A percentile compares a stretch with the other conserved stretches of the same genome.
These are phyloP conservation scores for Fragaria ananassa DNA, from an alignment of 306 rosid genomes.

Conservation along the genomic window DNA sequence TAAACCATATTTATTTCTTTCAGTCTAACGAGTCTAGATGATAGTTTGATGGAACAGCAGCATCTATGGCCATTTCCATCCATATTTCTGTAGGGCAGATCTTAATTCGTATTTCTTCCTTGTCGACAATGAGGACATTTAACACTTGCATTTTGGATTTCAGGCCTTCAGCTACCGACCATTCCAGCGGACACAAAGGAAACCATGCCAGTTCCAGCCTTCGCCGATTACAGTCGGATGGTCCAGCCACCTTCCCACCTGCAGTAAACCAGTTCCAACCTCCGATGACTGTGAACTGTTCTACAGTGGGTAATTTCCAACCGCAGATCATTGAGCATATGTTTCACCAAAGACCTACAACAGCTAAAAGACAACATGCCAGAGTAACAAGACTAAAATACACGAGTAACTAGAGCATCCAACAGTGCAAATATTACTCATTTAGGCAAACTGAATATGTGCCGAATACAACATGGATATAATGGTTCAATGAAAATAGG, in stretches of 20 bases:
- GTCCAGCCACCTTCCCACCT: too few species aligned
- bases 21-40: not conserved
- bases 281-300: too few species aligned
- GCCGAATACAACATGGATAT: not conserved
- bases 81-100: not conserved
- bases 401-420: not conserved
- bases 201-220: not conserved
- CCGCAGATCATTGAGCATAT: not conserved
- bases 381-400: not conserved
- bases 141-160: not conserved
- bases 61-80: not conserved
- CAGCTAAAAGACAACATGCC: not conserved
- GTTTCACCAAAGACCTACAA: not conserved
- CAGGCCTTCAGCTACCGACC: not conserved
- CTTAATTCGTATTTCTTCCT: not conserved
- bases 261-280: too few species aligned
- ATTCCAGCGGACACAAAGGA: not conserved
- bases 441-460: not conserved
- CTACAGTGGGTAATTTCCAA: too few species aligned
- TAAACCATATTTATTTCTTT: not conserved
- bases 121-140: not conserved
- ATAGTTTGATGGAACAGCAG: not conserved
- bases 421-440: not conserved
- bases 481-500: constrained; percentile 10
- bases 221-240: not conserved